These are phyloP conservation scores for Postia placenta DNA, from an alignment of 768 basidiomycete species.

Conservation along the genomic window DNA sequence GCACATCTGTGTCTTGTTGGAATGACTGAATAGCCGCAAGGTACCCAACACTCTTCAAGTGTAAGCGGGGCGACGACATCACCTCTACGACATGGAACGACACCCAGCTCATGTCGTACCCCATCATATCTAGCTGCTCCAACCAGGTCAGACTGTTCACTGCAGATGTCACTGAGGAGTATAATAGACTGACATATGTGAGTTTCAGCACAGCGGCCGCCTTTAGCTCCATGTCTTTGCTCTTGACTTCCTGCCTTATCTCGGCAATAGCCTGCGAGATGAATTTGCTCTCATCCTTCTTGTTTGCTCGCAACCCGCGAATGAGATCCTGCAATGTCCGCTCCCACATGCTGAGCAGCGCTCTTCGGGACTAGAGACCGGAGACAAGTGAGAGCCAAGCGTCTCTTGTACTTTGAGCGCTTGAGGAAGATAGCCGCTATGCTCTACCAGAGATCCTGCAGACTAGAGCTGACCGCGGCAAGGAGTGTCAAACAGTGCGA, in stretches of 20 bases:
- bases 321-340: slow-evolving; percentile 93
- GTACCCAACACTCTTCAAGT: slow-evolving; percentile 94
- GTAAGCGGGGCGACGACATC: slow-evolving; percentile 89
- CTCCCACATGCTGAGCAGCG: slow-evolving; percentile 80
- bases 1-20: slow-evolving; percentile 89
- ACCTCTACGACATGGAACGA: slow-evolving; percentile 97
- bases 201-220: slow-evolving; percentile 93
- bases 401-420: too few species aligned
- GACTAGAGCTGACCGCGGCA: too few species aligned
- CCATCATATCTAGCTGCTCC: slow-evolving; percentile 93
- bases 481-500: too few species aligned
- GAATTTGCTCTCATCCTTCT: slow-evolving; percentile 88
- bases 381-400: too few species aligned
- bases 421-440: too few species aligned
- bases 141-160: slow-evolving; percentile 26
- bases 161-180: slow-evolving; percentile 60
- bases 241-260: slow-evolving; percentile 85
- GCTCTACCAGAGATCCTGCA: too few species aligned
- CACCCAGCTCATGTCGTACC: slow-evolving; percentile 91
- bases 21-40: slow-evolving; percentile 91
- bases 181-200: slow-evolving; percentile 72
- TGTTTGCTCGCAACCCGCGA: slow-evolving; percentile 91
- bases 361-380: too few species aligned
- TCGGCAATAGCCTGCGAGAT: slow-evolving; percentile 92
- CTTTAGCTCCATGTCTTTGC: slow-evolving; percentile 95